Conservation (phyloP, 306 rosid genomes). For the Ammopiptanthus mongolicus region DNA sequence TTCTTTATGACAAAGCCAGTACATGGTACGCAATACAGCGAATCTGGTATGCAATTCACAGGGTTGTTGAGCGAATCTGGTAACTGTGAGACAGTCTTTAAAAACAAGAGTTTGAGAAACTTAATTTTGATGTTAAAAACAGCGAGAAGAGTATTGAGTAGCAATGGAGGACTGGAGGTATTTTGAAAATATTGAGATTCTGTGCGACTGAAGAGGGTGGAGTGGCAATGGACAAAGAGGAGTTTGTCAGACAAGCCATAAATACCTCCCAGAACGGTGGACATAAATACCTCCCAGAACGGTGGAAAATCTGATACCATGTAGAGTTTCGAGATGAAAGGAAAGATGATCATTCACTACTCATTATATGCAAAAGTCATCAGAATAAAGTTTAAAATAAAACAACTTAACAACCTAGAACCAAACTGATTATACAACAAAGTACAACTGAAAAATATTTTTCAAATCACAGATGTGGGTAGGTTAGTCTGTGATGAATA, state of each 20-base stretch:
- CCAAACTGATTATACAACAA: neutral
- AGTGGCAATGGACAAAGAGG: neutral
- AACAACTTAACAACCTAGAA: neutral
- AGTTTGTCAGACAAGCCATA: neutral
- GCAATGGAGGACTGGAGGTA: neutral
- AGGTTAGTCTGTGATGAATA: neutral
- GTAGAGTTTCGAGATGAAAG: neutral
- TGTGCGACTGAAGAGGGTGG: neutral
- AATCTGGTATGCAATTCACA: too few species aligned
- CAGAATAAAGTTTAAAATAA: neutral
- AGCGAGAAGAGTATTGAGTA: neutral
- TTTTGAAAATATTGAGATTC: neutral
- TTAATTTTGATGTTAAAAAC: neutral
- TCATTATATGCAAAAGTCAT: neutral
- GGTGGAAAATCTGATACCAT: neutral
- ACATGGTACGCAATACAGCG: too few species aligned
- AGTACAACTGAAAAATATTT: neutral
- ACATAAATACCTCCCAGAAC: neutral
- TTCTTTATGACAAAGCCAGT: too few species aligned
- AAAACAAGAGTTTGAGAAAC: neutral
- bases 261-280: neutral
- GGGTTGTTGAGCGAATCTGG: neutral
- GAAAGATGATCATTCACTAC: neutral
- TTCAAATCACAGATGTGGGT: neutral
- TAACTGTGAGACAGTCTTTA: neutral